These are phyloP conservation scores for Gossypium gossypioides DNA, from an alignment of 441 rosid genomes.

Conservation along the genomic window DNA sequence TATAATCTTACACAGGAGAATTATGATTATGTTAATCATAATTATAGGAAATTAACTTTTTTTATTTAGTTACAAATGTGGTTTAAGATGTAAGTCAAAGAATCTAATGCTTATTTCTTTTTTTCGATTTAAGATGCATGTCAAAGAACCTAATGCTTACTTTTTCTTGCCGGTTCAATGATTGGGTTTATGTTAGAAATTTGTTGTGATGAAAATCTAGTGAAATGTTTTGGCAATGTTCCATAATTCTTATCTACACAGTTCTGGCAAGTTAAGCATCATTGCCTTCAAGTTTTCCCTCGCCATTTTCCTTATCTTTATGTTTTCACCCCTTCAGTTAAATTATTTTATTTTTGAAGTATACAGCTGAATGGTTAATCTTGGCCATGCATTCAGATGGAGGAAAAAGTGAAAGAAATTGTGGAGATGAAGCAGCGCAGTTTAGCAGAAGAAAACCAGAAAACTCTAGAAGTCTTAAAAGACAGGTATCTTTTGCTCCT, in stretches of 20 bases:
- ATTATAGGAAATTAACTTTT: slow-evolving; percentile 6
- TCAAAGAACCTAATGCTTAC: background rate
- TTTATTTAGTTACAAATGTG: background rate
- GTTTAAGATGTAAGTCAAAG: background rate
- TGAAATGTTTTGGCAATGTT: background rate
- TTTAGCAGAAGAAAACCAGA: slow-evolving; percentile 97
- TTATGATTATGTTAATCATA: background rate
- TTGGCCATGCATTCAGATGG: slow-evolving; percentile 55
- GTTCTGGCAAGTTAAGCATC: background rate
- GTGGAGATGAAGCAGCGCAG: slow-evolving; percentile 96
- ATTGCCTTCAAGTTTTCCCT: background rate
- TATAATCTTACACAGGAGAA: background rate
- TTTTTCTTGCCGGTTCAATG: slow-evolving; percentile 1
- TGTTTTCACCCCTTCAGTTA: background rate
- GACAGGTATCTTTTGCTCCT: slow-evolving; percentile 48
- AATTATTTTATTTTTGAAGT: background rate
- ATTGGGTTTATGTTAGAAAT: background rate
- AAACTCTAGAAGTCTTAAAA: slow-evolving; percentile 80
- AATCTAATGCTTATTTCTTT: background rate
- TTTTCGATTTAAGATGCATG: background rate
- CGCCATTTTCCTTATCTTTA: background rate
- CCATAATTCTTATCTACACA: background rate
- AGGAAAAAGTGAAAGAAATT: slow-evolving; percentile 96
- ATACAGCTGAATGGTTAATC: background rate
- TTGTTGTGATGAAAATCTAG: background rate